phyloP scores from a whole-genome alignment of 768 basidiomycete species.

The Ephemerocybe angulata region DNA sequence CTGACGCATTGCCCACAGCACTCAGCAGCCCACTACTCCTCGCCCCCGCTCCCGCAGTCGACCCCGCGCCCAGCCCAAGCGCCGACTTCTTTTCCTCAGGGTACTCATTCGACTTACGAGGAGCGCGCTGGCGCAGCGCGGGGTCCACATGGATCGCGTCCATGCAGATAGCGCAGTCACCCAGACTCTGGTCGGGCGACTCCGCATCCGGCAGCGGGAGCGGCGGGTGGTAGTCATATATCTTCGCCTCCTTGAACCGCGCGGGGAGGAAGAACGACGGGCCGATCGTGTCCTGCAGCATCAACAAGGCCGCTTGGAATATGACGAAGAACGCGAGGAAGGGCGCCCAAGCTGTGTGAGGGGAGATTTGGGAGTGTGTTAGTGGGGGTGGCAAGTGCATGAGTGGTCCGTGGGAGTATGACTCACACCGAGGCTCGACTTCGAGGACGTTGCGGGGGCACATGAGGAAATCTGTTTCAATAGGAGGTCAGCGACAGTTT shows the following conservation, averaged over 20 bases:
- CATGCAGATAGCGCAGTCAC: constrained; percentile 94
- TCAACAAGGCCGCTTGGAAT: constrained; percentile 56
- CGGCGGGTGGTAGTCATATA: constrained; percentile 84
- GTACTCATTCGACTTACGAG: no score
- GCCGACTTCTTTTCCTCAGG: constrained; percentile 30
- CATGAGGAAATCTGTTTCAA: constrained; percentile 63
- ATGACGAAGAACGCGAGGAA: constrained; percentile 55
- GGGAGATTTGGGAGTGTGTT: no score
- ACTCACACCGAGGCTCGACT: constrained; percentile 67
- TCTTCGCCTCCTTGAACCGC: constrained; percentile 55
- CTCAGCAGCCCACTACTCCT: constrained; percentile 30
- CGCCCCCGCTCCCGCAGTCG: neutral
- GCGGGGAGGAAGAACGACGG: constrained; percentile 82
- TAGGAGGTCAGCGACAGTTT: constrained; percentile 1
- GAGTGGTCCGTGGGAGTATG: no score
- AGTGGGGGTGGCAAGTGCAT: neutral
- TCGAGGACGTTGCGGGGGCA: constrained; percentile 88
- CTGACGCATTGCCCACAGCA: constrained; percentile 39
- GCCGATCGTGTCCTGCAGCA: constrained; percentile 73
- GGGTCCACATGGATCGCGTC: constrained; percentile 67
- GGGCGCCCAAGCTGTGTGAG: constrained; percentile 58
- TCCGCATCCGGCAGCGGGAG: constrained; percentile 72
- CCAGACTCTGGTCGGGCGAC: constrained; percentile 69
- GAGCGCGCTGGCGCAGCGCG: constrained; percentile 30
- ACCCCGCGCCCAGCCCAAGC: constrained; percentile 1